These are phyloP conservation scores for Cyberlindnera samutprakarnensis DNA, from an alignment of 805 yeast species.

Conservation along the genomic window DNA sequence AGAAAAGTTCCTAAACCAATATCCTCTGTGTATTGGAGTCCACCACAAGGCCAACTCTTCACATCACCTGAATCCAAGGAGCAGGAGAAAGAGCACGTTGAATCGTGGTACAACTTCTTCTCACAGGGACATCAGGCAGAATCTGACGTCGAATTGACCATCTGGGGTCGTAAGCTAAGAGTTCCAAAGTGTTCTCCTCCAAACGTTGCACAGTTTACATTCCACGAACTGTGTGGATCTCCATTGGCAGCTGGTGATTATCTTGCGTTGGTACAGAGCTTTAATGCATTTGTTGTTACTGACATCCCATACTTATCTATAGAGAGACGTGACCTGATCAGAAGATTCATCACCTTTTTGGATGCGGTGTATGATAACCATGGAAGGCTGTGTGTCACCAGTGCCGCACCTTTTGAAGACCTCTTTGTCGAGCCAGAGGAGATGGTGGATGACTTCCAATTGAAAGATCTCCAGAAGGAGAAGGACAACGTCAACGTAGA, in stretches of 20 bases:
- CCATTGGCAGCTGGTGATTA: conserved; percentile 95
- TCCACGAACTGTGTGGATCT: conserved; percentile 77
- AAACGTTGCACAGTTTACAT: conserved; percentile 83
- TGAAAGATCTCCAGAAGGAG: conserved; percentile 13
- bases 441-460: conserved; percentile 29
- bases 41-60: conserved; percentile 55
- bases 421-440: conserved; percentile 80
- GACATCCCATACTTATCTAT: conserved; percentile 85
- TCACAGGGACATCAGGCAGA: conserved; percentile 48
- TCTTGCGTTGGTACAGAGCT: conserved; percentile 68
- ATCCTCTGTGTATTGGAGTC: conserved; percentile 70
- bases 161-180: conserved; percentile 82
- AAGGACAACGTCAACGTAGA: conserved; percentile 28
- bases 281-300: conserved; percentile 75
- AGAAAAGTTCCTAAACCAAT: conserved; percentile 81
- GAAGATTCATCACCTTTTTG: conserved; percentile 88
- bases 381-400: conserved; percentile 81
- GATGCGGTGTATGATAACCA: conserved; percentile 95
- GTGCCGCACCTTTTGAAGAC: conserved; percentile 76
- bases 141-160: conserved; percentile 34
- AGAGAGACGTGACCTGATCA: conserved; percentile 71
- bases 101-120: conserved; percentile 75
- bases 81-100: conserved; percentile 53
- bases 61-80: conserved; percentile 40
- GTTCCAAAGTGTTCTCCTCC: conserved; percentile 77